A percentile compares a stretch with the other conserved stretches of the same genome.
Conservation (phyloP, 2,329 filamentous ascomycete genomes). For the Allantophomopsis cytisporea region DNA sequence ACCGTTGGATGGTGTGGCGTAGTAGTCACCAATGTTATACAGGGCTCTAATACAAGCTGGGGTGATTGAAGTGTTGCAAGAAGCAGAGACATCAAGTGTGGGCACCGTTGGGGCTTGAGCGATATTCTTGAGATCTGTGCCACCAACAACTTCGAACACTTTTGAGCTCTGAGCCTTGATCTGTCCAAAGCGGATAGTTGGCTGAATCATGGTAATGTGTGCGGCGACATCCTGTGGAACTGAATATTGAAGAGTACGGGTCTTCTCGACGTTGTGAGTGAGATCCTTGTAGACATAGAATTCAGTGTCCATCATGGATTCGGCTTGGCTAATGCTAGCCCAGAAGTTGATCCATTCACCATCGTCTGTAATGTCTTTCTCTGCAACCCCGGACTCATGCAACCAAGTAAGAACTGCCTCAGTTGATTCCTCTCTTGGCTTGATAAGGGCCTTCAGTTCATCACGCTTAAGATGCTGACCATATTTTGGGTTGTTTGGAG, state of each 20-base stretch:
- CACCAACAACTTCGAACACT: constrained; percentile 1
- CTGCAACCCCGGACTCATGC: constrained; percentile 21
- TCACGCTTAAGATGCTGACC: constrained; percentile 31
- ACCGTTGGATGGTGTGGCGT: constrained; percentile 41
- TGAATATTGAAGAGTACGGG: constrained; percentile 25
- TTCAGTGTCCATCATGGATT: constrained; percentile 21
- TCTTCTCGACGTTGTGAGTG: constrained; percentile 14
- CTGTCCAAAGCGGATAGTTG: constrained; percentile 23
- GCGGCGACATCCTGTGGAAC: constrained; percentile 19
- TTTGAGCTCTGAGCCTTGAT: constrained; percentile 1
- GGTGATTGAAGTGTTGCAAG: constrained; percentile 18
- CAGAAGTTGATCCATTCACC: constrained; percentile 14
- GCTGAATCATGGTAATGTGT: constrained; percentile 25
- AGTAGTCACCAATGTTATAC: constrained; percentile 21
- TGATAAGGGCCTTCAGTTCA: constrained; percentile 27
- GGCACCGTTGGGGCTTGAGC: not conserved
- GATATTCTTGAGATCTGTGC: not conserved
- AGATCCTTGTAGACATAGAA: constrained; percentile 23
- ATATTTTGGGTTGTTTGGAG: constrained; percentile 29
- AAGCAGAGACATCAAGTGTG: constrained; percentile 5
- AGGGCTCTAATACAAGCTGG: constrained; percentile 18
- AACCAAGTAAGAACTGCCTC: constrained; percentile 27
- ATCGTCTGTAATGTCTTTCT: constrained; percentile 19
- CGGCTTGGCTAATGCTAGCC: constrained; percentile 18
- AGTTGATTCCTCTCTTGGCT: constrained; percentile 21